Percentiles rank a stretch among this genome's conserved stretches.
These are phyloP conservation scores for Penicillium paneum DNA, from an alignment of 2,329 filamentous ascomycete species.

Conservation along the genomic window DNA sequence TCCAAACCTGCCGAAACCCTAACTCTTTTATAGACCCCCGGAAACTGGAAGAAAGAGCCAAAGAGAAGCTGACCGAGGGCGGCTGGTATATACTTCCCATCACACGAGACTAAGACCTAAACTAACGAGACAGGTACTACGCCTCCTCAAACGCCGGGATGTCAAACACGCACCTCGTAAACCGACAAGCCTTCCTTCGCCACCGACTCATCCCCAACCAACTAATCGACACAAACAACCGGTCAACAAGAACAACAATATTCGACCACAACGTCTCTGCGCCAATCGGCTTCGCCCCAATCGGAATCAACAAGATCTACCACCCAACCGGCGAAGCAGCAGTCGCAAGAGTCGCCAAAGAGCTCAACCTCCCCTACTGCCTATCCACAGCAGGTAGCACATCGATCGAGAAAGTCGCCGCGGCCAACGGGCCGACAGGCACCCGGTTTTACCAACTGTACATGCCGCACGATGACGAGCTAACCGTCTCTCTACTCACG, in stretches of 20 bases:
- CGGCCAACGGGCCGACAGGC: constrained; percentile 50
- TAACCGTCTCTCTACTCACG: constrained; percentile 56
- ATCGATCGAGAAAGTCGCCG: constrained; percentile 57
- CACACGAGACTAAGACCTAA: background rate
- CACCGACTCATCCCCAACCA: constrained; percentile 61
- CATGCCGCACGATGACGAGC: constrained; percentile 60
- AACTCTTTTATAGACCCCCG: constrained; percentile 42
- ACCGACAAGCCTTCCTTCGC: constrained; percentile 62
- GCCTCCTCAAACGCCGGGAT: constrained; percentile 43
- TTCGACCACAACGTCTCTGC: constrained; percentile 60
- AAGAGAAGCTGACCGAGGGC: constrained; percentile 54
- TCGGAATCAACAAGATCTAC: constrained; percentile 66
- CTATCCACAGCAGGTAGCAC: constrained; percentile 57
- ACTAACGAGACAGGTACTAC: constrained; percentile 27
- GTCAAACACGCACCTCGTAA: constrained; percentile 57
- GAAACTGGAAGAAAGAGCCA: constrained; percentile 58
- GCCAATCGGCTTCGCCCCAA: constrained; percentile 62
- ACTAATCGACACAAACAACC: constrained; percentile 59
- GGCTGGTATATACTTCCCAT: constrained; percentile 47
- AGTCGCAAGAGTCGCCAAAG: constrained; percentile 59
- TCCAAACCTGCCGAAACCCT: background rate
- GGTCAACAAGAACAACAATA: constrained; percentile 57
- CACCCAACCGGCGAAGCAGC: constrained; percentile 57
- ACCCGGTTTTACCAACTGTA: constrained; percentile 63
- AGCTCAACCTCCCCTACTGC: constrained; percentile 58